Evolutionary conservation across 2,329 filamentous ascomycete species (phyloP), one percentile per base, ranked within the genome.

Genomic region (Amauroascus niger): DNA sequence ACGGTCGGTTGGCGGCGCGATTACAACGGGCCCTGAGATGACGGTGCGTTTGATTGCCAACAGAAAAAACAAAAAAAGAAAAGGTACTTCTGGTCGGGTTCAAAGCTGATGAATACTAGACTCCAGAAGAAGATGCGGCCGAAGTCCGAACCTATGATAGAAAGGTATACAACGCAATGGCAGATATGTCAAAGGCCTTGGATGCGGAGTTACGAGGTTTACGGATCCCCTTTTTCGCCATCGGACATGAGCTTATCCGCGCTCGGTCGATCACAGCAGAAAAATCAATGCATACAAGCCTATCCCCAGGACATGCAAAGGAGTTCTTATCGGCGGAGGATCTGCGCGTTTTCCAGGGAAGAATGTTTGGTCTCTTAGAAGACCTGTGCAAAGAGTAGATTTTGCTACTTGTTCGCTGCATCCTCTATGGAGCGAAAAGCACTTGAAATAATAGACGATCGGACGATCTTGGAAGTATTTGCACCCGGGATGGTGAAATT

Each of bases 211-310:
- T 86, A 45, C 78, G 78, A 54, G 69, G 66, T 6, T 64, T 85
- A 30, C 79, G 77, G 7, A 75, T 84, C 33, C 81, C 81, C 0
- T 83, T 84, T 63, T 84, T 82, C 61, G 76, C 75, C 5, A 76
- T 78, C 26, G 71, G 70, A 53, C 60, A 67, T 39, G 68, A 72
- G 9, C 60, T 77, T 32, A 66, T 79, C 28, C 46, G 48, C 30
- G 60, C 49, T 55, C 50, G 7, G 53, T 43, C 33, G 30, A 26
- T 6, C 40, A 59, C 58, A 56, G 7, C 3, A 13, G 47, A 46
- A 11, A 46, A 40, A 1, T 8, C n/a, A 7, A 18, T 6, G 11
- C 11, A 26, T 41, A 6, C 6, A 26, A 6, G 32, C 2, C 33
- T 32, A 18, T 37, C 33, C 18, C 9, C 18, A 8, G 26, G 28